These are phyloP conservation scores for Ligustrum vulgare DNA, from an alignment of 257 asterid species.

Conservation along the genomic window DNA sequence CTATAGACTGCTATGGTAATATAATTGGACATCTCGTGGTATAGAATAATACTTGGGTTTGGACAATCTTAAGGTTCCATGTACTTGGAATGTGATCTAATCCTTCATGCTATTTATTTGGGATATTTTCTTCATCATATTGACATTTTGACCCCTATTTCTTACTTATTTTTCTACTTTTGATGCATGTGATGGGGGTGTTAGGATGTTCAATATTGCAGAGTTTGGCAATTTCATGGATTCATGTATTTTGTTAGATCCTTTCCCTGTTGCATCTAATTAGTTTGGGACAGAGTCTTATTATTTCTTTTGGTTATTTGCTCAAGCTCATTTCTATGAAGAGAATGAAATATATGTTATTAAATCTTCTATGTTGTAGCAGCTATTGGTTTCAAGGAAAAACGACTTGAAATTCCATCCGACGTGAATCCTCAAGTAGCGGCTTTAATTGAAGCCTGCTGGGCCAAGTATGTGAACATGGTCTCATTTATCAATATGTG, in stretches of 20 bases:
- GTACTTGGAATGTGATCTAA: no score
- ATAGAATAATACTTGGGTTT: neutral
- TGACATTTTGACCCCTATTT: no score
- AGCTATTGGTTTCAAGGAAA: conserved; percentile 84
- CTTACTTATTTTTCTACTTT: no score
- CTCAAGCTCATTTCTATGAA: conserved; percentile 18
- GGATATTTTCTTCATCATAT: no score
- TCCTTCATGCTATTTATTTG: no score
- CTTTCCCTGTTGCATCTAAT: no score
- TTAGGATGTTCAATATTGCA: no score
- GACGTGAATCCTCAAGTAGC: conserved; percentile 78
- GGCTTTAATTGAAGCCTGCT: no score
- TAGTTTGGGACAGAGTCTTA: neutral
- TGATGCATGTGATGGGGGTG: no score
- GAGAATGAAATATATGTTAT: conserved; percentile 16
- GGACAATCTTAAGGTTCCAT: neutral
- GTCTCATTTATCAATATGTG: conserved; percentile 13
- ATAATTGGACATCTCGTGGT: neutral
- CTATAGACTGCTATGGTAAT: no score
- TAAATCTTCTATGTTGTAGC: conserved; percentile 74
- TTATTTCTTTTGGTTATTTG: conserved; percentile 6
- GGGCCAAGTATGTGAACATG: conserved; percentile 68
- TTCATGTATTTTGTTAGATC: no score
- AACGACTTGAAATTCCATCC: conserved; percentile 76
- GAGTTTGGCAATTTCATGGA: no score